These are phyloP conservation scores for Rostrohypoxylon terebratum DNA, from an alignment of 495 filamentous ascomycete genomes.

Conservation along the genomic window DNA sequence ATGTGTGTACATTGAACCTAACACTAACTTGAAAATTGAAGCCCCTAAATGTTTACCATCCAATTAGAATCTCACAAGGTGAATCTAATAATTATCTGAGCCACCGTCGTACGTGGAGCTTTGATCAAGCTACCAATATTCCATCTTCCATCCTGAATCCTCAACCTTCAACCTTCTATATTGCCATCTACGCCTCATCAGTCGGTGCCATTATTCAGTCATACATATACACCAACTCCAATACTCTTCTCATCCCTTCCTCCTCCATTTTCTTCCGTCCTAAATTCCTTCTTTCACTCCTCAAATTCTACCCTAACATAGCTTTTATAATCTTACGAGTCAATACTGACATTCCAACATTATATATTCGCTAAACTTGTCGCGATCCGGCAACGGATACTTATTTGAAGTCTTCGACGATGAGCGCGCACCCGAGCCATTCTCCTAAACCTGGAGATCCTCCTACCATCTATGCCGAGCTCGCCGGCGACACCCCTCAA, in stretches of 20 bases:
- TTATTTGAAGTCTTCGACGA: background rate
- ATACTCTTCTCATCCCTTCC: background rate
- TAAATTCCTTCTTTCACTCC: background rate
- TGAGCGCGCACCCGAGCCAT: constrained; percentile 39
- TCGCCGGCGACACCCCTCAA: constrained; percentile 27
- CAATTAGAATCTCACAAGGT: background rate
- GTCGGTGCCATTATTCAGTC: background rate
- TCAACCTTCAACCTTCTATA: background rate
- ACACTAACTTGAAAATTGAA: background rate
- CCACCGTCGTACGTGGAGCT: constrained; percentile 25
- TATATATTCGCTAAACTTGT: background rate
- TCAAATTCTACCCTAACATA: background rate
- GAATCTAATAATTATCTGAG: constrained; percentile 14
- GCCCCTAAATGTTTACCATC: constrained; percentile 1
- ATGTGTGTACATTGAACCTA: background rate
- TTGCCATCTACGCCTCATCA: constrained; percentile 8
- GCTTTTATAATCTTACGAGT: background rate
- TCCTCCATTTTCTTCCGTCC: background rate
- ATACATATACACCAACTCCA: background rate
- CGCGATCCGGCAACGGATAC: background rate
- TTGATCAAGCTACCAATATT: constrained; percentile 7
- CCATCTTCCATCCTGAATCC: background rate
- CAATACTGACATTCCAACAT: background rate
- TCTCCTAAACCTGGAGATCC: constrained; percentile 31
- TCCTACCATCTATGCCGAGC: constrained; percentile 33